A percentile compares a stretch with the other conserved stretches of the same genome.
phyloP scores from a whole-genome alignment of 768 basidiomycete species.

The Lactarius sp. region DNA sequence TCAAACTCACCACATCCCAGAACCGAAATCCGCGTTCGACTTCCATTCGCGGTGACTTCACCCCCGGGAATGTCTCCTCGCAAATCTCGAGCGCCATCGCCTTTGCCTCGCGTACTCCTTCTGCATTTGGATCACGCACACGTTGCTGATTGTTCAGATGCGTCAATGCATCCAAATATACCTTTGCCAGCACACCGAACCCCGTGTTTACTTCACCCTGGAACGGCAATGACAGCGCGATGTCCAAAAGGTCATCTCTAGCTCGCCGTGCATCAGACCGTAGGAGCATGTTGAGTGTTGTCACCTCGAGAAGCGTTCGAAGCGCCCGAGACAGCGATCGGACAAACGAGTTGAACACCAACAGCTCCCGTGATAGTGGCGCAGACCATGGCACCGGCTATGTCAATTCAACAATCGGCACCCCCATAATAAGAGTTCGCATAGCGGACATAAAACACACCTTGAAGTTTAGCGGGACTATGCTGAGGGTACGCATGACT shows the following conservation, averaged over 20 bases:
- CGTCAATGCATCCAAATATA: constrained; percentile 89
- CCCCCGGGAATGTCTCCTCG: constrained; percentile 90
- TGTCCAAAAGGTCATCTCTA: constrained; percentile 89
- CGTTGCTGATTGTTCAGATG: constrained; percentile 78
- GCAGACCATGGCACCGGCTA: constrained; percentile 92
- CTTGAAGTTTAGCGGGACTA: constrained; percentile 92
- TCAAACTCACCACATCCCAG: constrained; percentile 87
- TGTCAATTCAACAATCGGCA: constrained; percentile 7
- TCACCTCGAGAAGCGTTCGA: constrained; percentile 85
- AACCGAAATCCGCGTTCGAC: constrained; percentile 96
- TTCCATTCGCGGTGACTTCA: constrained; percentile 81
- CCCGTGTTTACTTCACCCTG: constrained; percentile 96
- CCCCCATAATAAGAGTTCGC: constrained; percentile 8
- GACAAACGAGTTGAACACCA: constrained; percentile 98
- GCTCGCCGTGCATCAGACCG: constrained; percentile 81
- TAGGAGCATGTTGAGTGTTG: constrained; percentile 88
- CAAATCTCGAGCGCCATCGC: constrained; percentile 84
- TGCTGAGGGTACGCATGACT: constrained; percentile 94
- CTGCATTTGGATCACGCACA: constrained; percentile 70
- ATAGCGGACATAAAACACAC: constrained; percentile 39
- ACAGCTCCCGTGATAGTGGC: constrained; percentile 89
- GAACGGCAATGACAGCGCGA: constrained; percentile 89
- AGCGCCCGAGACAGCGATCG: constrained; percentile 87
- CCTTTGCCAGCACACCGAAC: constrained; percentile 95
- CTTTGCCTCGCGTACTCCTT: constrained; percentile 79